These are phyloP conservation scores for Ramaria sp. DNA, from an alignment of 768 basidiomycete species.

Conservation along the genomic window DNA sequence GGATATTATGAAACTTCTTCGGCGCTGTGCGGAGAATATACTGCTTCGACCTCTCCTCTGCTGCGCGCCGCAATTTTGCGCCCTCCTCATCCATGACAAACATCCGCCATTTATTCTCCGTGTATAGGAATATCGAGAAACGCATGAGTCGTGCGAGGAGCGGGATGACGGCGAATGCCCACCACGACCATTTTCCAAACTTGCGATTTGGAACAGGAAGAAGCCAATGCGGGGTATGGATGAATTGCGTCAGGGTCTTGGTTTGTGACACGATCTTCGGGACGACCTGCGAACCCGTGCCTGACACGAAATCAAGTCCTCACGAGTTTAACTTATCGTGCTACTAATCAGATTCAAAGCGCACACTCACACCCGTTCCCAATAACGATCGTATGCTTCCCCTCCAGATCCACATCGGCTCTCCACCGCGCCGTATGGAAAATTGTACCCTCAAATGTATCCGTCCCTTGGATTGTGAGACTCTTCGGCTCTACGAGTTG, in stretches of 20 bases:
- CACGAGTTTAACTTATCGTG: too few relatives aligned
- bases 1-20: conserved; percentile 14
- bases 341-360: too few relatives aligned
- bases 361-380: conserved; percentile 16
- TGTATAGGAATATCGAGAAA: not conserved
- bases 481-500: conserved; percentile 10
- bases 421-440: conserved; percentile 16
- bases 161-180: conserved; percentile 9
- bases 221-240: conserved; percentile 14
- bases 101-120: not conserved
- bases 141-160: not conserved
- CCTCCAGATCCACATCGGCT: conserved; percentile 11
- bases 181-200: conserved; percentile 1
- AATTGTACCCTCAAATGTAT: conserved; percentile 13
- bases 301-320: not conserved
- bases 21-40: conserved; percentile 13
- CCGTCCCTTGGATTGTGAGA: conserved; percentile 8
- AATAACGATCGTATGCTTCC: conserved; percentile 16
- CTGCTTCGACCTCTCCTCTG: conserved; percentile 7
- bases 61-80: not conserved
- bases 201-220: conserved; percentile 6
- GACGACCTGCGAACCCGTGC: conserved; percentile 14
- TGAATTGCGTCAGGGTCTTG: conserved; percentile 14
- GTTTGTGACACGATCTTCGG: conserved; percentile 13
- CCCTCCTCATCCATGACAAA: not conserved